A percentile compares a stretch with the other conserved stretches of the same genome.
phyloP scores from a whole-genome alignment of 345 rosid genomes.

The Aethionema arabicum region DNA sequence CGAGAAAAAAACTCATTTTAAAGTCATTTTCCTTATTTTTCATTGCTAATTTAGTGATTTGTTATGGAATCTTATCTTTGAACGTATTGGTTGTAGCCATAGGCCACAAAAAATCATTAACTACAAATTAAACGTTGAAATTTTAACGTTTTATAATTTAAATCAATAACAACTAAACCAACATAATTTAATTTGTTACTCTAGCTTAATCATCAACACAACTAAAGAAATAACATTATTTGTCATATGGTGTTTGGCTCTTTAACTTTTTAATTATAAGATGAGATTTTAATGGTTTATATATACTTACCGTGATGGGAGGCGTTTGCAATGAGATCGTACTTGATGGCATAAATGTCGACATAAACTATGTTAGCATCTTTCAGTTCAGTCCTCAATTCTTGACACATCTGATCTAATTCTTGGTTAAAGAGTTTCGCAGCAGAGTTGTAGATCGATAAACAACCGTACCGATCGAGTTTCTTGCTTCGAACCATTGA shows the following conservation, averaged over 20 bases:
- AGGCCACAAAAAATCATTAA: too few relatives aligned
- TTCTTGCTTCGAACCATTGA: slow-evolving; percentile 44
- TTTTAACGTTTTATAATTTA: too few relatives aligned
- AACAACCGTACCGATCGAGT: slow-evolving; percentile 57
- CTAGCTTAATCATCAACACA: too few relatives aligned
- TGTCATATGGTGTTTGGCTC: too few relatives aligned
- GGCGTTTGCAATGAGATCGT: slow-evolving; percentile 67
- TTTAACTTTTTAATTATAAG: background rate
- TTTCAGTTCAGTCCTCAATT: slow-evolving; percentile 48
- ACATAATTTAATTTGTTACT: too few relatives aligned
- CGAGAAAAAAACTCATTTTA: too few relatives aligned
- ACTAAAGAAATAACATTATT: too few relatives aligned
- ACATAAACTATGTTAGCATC: slow-evolving; percentile 61
- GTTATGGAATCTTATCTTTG: too few relatives aligned
- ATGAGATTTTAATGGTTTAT: background rate
- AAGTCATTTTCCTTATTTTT: too few relatives aligned
- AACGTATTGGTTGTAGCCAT: too few relatives aligned
- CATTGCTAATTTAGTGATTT: too few relatives aligned
- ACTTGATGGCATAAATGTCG: slow-evolving; percentile 69
- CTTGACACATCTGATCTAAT: slow-evolving; percentile 44
- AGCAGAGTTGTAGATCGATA: slow-evolving; percentile 57
- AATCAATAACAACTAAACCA: too few relatives aligned
- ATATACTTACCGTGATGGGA: slow-evolving; percentile 46
- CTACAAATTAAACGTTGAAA: background rate
- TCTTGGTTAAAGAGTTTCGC: slow-evolving; percentile 66